Conservation (phyloP, 768 basidiomycete species). For the Panaeolus cyanescens region DNA sequence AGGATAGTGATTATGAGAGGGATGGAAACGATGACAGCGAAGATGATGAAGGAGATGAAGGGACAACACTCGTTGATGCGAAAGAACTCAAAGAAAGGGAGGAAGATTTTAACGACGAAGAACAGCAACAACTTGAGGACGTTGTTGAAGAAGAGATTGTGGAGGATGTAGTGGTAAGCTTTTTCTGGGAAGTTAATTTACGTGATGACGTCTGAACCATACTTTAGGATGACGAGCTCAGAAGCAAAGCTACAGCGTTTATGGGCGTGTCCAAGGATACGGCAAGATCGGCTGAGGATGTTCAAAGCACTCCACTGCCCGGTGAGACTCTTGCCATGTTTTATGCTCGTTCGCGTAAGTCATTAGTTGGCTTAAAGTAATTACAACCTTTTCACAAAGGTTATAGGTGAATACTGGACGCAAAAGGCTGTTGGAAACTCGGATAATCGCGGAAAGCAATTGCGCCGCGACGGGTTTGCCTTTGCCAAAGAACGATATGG, state of each 20-base stretch:
- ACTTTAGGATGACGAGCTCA: conserved; percentile 29
- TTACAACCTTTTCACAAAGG: not conserved
- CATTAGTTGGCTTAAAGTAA: not conserved
- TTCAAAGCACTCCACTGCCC: conserved; percentile 73
- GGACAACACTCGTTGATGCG: conserved; percentile 29
- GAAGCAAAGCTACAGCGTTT: conserved; percentile 37
- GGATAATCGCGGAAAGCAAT: conserved; percentile 74
- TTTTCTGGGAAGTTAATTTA: not conserved
- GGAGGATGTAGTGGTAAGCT: conserved; percentile 4
- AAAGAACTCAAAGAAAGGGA: conserved; percentile 13
- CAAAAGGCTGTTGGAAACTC: conserved; percentile 62
- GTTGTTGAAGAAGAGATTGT: not conserved
- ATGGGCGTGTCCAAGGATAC: conserved; percentile 68
- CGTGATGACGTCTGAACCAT: not conserved
- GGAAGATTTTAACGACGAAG: not conserved
- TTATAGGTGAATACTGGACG: conserved; percentile 78
- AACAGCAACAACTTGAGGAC: conserved; percentile 4
- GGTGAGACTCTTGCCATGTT: conserved; percentile 85
- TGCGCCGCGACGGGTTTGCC: conserved; percentile 77
- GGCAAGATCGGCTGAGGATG: conserved; percentile 66
- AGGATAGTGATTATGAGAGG: conserved; percentile 48
- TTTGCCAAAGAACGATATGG: conserved; percentile 76
- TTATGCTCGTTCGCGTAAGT: conserved; percentile 78
- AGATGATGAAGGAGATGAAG: conserved; percentile 28
- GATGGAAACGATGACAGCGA: conserved; percentile 49